These are phyloP conservation scores for Volvox reticuliferus DNA, from an alignment of 139 green algal genomes.

Conservation along the genomic window DNA sequence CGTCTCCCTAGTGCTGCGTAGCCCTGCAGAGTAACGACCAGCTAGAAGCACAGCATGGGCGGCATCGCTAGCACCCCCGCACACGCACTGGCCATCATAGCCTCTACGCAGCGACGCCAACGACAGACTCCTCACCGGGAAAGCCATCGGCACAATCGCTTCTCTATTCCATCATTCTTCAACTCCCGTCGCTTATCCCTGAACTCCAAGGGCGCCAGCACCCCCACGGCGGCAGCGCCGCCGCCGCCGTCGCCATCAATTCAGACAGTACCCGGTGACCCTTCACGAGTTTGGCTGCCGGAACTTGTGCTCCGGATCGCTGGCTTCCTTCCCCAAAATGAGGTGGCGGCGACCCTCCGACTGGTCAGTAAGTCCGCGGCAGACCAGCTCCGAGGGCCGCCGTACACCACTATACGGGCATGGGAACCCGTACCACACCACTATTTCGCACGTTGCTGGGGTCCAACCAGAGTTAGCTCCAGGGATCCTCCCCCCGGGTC, in stretches of 20 bases:
- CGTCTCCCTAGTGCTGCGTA: too few relatives aligned
- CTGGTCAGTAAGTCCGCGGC: slow-evolving; percentile 1
- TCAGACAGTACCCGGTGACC: background rate
- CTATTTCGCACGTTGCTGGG: slow-evolving; percentile 3
- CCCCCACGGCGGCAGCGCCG: background rate
- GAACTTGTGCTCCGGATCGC: background rate
- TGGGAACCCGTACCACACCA: background rate
- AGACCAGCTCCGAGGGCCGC: background rate
- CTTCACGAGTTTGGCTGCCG: background rate
- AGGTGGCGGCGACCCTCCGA: background rate
- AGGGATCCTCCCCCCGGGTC: background rate
- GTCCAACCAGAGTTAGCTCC: background rate
- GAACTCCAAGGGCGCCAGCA: background rate
- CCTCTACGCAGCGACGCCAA: too few relatives aligned
- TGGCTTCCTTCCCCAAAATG: background rate
- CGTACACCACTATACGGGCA: background rate
- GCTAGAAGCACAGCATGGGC: too few relatives aligned
- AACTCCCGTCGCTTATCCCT: too few relatives aligned
- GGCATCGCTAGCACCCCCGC: too few relatives aligned
- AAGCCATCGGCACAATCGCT: too few relatives aligned
- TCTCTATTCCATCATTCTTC: too few relatives aligned
- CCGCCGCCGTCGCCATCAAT: background rate
- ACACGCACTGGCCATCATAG: too few relatives aligned
- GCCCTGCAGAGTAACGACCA: too few relatives aligned
- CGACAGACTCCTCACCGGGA: too few relatives aligned